Base-by-base conservation (phyloP, 2,329 filamentous ascomycete genomes). In the Xylariaceae sp. region DNA sequence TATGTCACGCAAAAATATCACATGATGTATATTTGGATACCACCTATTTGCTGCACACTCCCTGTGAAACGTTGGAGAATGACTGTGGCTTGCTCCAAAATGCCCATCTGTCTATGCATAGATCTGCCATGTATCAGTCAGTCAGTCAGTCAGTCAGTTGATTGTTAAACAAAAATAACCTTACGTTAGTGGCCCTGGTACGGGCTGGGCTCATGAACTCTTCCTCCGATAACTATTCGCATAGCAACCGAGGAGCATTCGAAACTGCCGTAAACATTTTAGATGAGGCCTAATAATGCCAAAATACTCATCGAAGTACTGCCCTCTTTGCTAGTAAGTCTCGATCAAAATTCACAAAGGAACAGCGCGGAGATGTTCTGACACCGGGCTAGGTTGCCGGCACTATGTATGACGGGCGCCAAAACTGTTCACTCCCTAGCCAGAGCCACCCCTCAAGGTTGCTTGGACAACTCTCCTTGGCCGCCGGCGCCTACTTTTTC, bases 51-150 rank as follows among this genome's bases (percentile, higher is more conserved):
- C 41, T 44, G 48, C 41, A 32, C 50, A 40, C 43, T 20, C 42
- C 19, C 44, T 6, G 44, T 57, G 48, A 57, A 55, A 56, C 54
- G 37, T 16, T 20, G 20, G 32, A 32, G 23, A 21, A 18, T 44
- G 49, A n/a, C n/a, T 52, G 59, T 60, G 54, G 59, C 59, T 62
- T 60, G 56, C 26, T 52, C 23, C 46, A 23, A 41, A 12, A 46
- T 50, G 23, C 26, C 40, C 32, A 37, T 37, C 32, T 37, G 32
- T 16, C 3, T 7, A 37, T 37, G 32, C 32, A 37, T 37, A 37
- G n/a, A n/a, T n/a, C n/a, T 14, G 32, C 14, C 32, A 37, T 16
- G 32, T 37, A 37, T 3, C 6, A 7, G 3, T 37, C 32, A 16
- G 9, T 37, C 32, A 10, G 14, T 14, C 32, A 7, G 6, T 12